Conservation (phyloP, 208 protist genomes). For the Wallacemonas sp. region DNA sequence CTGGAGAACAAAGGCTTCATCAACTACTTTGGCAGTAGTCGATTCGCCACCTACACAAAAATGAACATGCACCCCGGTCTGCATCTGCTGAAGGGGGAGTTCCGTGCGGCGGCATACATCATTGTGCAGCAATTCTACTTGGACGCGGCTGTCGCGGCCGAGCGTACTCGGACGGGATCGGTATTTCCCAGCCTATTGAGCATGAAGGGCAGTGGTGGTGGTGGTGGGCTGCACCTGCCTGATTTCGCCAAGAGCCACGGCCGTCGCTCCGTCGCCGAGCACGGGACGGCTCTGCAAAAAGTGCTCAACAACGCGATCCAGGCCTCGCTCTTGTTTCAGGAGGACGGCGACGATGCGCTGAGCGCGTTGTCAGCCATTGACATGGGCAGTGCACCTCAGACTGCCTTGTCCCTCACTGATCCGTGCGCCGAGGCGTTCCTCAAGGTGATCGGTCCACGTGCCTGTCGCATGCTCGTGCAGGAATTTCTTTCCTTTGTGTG, state of each 20-base stretch:
- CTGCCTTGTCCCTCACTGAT: slow-evolving; percentile 24
- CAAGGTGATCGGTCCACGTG: slow-evolving; percentile 67
- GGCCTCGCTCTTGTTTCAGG: slow-evolving; percentile 38
- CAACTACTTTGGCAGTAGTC: slow-evolving; percentile 84
- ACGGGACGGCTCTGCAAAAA: slow-evolving; percentile 74
- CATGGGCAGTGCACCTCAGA: neutral
- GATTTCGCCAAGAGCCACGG: slow-evolving; percentile 38
- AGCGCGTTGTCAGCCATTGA: slow-evolving; percentile 5
- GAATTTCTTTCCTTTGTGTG: slow-evolving; percentile 88
- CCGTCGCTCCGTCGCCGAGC: slow-evolving; percentile 52
- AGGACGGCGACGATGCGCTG: neutral
- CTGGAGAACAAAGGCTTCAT: slow-evolving; percentile 83
- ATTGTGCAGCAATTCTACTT: slow-evolving; percentile 89
- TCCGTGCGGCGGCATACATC: slow-evolving; percentile 76
- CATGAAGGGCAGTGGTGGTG: slow-evolving; percentile 36
- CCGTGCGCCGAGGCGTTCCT: slow-evolving; percentile 85
- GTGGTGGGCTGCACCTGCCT: slow-evolving; percentile 44
- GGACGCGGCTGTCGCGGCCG: slow-evolving; percentile 65
- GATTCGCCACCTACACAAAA: slow-evolving; percentile 79
- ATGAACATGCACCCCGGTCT: slow-evolving; percentile 88
- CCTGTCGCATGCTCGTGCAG: slow-evolving; percentile 75
- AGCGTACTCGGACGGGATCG: slow-evolving; percentile 54
- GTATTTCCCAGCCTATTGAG: slow-evolving; percentile 45
- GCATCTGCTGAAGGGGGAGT: slow-evolving; percentile 82
- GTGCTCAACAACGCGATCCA: slow-evolving; percentile 83